phyloP scores from a whole-genome alignment of 495 filamentous ascomycete genomes.

The Tuber magnatum region DNA sequence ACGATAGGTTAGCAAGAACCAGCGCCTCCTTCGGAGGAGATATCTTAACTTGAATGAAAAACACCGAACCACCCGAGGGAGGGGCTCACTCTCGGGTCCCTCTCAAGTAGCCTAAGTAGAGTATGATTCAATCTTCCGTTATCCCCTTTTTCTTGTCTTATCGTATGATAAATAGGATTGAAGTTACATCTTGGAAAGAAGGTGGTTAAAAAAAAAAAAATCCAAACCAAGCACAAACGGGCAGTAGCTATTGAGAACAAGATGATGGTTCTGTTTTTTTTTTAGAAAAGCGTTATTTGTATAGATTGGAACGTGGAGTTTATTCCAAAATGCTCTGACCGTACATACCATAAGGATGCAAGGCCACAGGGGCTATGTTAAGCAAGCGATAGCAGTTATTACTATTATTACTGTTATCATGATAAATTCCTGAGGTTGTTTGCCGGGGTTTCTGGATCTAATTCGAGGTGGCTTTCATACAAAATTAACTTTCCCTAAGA shows the following conservation, averaged over 20 bases:
- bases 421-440: not conserved
- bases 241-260: not conserved
- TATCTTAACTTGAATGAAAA: too few relatives aligned
- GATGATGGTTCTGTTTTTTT: not conserved
- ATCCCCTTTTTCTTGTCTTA: not conserved
- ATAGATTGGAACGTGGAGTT: not conserved
- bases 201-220: not conserved
- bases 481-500: not conserved
- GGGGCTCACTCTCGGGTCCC: too few relatives aligned
- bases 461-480: not conserved
- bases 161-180: not conserved
- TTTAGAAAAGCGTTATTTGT: not conserved
- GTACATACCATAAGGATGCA: not conserved
- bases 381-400: not conserved
- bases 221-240: not conserved
- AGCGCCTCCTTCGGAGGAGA: too few relatives aligned
- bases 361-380: not conserved
- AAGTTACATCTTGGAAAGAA: not conserved
- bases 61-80: too few relatives aligned
- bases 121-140: not conserved
- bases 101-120: too few relatives aligned
- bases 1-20: too few relatives aligned
- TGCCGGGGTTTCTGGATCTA: not conserved
- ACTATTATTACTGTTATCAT: not conserved
- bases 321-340: not conserved